phyloP scores from a whole-genome alignment of 1,284 basidiomycete genomes.

The Gomphus bonarii region DNA sequence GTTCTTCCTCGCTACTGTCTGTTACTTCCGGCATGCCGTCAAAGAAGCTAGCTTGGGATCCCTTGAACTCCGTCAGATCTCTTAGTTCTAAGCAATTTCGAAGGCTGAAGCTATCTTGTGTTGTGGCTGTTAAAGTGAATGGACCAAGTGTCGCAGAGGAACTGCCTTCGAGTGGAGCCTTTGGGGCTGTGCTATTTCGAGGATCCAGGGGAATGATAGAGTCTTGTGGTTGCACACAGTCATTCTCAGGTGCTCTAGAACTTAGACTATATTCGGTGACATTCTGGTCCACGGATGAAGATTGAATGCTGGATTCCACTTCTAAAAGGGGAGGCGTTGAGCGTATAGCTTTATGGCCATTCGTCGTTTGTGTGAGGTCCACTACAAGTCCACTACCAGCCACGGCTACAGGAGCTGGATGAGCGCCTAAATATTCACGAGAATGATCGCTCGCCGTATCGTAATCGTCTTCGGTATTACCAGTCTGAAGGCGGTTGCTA shows the following conservation, averaged over 20 bases:
- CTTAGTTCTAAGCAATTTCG: background rate
- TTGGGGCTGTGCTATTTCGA: background rate
- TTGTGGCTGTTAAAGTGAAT: background rate
- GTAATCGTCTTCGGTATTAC: background rate
- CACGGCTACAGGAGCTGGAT: background rate
- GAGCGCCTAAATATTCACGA: background rate
- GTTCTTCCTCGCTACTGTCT: slow-evolving; percentile 4
- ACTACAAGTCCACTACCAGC: background rate
- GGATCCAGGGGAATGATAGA: background rate
- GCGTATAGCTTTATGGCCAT: background rate
- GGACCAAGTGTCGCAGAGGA: background rate
- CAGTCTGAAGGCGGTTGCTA: background rate
- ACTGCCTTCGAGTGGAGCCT: background rate
- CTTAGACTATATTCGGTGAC: background rate
- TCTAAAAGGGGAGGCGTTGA: background rate
- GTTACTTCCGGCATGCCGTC: background rate
- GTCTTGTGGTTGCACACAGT: background rate
- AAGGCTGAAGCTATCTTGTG: background rate
- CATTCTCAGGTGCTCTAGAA: background rate
- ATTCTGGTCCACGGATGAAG: background rate
- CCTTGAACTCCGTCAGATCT: background rate
- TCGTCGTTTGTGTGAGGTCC: background rate
- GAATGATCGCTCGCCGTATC: slow-evolving; percentile 2
- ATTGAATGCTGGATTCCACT: background rate
- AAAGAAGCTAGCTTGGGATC: background rate